Conservation (phyloP, 2,329 filamentous ascomycete genomes). For the Xylariaceae sp. region DNA sequence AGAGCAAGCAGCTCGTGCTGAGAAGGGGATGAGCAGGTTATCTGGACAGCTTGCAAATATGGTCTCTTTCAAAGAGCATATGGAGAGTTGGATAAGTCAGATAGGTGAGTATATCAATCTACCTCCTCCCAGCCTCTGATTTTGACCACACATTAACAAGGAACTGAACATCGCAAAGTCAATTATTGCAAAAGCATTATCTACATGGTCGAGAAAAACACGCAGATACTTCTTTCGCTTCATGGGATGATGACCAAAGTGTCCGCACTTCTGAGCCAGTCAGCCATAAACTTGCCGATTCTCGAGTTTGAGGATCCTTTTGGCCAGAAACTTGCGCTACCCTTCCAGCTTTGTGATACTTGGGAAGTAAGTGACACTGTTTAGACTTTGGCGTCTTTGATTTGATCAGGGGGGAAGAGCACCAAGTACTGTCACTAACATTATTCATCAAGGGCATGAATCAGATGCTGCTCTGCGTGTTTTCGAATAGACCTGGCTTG, state of each 20-base stretch:
- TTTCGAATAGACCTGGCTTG: neutral
- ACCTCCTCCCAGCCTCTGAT: neutral
- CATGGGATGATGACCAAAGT: neutral
- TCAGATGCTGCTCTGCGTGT: neutral
- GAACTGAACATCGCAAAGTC: neutral
- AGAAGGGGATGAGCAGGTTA: neutral
- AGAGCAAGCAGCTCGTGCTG: neutral
- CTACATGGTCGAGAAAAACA: neutral
- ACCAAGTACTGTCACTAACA: neutral
- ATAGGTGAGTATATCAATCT: neutral
- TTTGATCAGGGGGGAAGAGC: neutral
- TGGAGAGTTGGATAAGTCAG: neutral
- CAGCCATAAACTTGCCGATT: neutral
- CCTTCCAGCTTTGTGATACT: neutral
- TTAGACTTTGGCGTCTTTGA: neutral
- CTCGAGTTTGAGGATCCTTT: neutral
- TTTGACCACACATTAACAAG: neutral
- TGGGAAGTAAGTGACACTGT: neutral
- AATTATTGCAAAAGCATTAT: neutral
- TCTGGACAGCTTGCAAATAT: neutral
- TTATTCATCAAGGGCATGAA: neutral
- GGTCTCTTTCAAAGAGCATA: neutral
- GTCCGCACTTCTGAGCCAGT: neutral
- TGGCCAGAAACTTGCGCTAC: neutral
- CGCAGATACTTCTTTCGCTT: neutral